Evolutionary conservation across 2,329 filamentous ascomycete species (phyloP).

Genomic region (Trichoderma sp.): DNA sequence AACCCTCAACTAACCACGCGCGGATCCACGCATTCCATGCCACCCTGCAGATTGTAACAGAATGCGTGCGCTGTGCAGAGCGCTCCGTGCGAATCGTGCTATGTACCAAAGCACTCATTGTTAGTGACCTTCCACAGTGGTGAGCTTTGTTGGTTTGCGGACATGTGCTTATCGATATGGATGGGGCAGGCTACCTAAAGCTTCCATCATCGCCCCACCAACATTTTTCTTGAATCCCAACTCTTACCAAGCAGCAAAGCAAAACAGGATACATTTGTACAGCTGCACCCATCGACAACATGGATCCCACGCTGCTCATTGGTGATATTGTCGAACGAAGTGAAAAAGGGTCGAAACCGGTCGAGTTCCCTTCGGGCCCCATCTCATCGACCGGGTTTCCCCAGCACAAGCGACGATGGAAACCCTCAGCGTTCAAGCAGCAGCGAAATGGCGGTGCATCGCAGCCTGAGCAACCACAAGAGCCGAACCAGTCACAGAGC

Average conservation of each 20-base stretch:
- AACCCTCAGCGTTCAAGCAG: constrained; percentile 77
- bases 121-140: neutral
- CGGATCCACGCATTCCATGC: neutral
- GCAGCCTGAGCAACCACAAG: neutral
- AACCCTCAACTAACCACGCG: neutral
- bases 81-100: neutral
- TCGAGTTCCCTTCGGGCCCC: constrained; percentile 51
- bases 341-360: constrained; percentile 56
- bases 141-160: neutral
- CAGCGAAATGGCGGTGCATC: constrained; percentile 28
- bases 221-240: neutral
- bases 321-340: constrained; percentile 79
- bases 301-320: constrained; percentile 55
- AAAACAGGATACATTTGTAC: neutral
- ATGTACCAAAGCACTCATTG: neutral
- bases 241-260: neutral
- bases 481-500: constrained; percentile 16
- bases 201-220: constrained; percentile 1
- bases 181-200: neutral
- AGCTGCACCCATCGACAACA: constrained; percentile 20
- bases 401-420: constrained; percentile 74
- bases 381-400: constrained; percentile 70
- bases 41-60: neutral
- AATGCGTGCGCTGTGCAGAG: neutral
- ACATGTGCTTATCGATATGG: constrained; percentile 1